A percentile compares a stretch with the other conserved stretches of the same genome.
These are phyloP conservation scores for Cutaneotrichosporon cavernicola DNA, from an alignment of 1,284 basidiomycete genomes.

Conservation along the genomic window DNA sequence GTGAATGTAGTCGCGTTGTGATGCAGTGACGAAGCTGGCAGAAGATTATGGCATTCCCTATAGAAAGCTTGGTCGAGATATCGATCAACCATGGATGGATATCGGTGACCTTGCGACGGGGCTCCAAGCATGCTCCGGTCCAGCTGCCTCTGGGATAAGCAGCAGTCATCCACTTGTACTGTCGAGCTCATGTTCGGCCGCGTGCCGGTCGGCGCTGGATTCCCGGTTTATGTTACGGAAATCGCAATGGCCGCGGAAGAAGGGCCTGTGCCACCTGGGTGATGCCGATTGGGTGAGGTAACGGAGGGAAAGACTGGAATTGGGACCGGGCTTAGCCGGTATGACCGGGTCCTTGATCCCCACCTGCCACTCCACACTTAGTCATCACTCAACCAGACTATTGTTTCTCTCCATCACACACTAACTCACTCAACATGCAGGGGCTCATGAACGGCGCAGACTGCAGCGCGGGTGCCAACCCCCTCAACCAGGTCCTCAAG, in stretches of 20 bases:
- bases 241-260: no score
- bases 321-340: neutral
- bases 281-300: neutral
- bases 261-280: neutral
- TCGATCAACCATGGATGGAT: neutral
- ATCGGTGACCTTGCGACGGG: no score
- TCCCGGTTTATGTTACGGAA: no score
- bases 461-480: conserved; percentile 81
- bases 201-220: no score
- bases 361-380: neutral
- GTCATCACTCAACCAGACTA: neutral
- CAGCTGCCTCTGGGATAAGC: no score
- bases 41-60: neutral
- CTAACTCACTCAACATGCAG: conserved; percentile 38
- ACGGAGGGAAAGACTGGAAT: neutral
- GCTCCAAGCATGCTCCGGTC: no score
- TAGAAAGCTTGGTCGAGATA: no score
- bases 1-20: neutral
- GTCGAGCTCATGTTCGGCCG: no score
- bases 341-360: neutral
- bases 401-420: neutral
- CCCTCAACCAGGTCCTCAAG: conserved; percentile 85
- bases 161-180: no score
- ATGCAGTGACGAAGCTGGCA: neutral
- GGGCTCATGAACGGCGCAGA: conserved; percentile 83